These are phyloP conservation scores for Phialophora tarda DNA, from an alignment of 2,329 filamentous ascomycete species.

Conservation along the genomic window DNA sequence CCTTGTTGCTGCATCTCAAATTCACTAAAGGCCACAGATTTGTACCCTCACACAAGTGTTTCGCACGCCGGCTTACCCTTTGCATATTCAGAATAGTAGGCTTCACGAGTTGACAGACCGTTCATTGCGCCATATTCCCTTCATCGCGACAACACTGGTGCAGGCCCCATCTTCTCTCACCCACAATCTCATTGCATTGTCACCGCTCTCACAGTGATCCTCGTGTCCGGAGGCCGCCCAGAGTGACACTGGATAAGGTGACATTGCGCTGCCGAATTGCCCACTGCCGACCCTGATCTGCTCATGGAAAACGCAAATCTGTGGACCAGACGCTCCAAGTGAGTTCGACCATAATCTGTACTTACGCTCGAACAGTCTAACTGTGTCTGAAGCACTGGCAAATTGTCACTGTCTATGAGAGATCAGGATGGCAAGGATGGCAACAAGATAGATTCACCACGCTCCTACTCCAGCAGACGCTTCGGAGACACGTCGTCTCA, in stretches of 20 bases:
- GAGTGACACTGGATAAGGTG: neutral
- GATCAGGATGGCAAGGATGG: slow-evolving; percentile 61
- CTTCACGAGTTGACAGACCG: neutral
- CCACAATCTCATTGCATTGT: neutral
- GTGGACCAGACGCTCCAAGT: slow-evolving; percentile 58
- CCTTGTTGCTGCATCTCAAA: slow-evolving; percentile 6
- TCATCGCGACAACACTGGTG: neutral
- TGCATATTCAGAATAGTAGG: neutral
- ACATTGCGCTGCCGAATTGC: neutral
- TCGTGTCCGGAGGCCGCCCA: neutral
- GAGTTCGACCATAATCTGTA: slow-evolving; percentile 38
- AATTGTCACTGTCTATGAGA: slow-evolving; percentile 85
- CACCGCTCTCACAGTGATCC: neutral
- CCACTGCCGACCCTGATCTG: slow-evolving; percentile 33
- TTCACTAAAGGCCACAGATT: slow-evolving; percentile 2
- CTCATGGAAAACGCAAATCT: slow-evolving; percentile 58
- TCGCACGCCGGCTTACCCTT: neutral
- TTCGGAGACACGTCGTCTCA: slow-evolving; percentile 76
- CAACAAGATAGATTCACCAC: slow-evolving; percentile 63
- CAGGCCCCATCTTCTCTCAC: neutral
- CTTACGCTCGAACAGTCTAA: slow-evolving; percentile 37
- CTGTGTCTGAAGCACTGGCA: slow-evolving; percentile 68
- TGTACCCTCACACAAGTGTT: neutral
- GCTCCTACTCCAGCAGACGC: slow-evolving; percentile 72
- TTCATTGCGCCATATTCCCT: neutral